Conservation (phyloP, 169 alveolate genomes). For the Perkinsus marinus region DNA sequence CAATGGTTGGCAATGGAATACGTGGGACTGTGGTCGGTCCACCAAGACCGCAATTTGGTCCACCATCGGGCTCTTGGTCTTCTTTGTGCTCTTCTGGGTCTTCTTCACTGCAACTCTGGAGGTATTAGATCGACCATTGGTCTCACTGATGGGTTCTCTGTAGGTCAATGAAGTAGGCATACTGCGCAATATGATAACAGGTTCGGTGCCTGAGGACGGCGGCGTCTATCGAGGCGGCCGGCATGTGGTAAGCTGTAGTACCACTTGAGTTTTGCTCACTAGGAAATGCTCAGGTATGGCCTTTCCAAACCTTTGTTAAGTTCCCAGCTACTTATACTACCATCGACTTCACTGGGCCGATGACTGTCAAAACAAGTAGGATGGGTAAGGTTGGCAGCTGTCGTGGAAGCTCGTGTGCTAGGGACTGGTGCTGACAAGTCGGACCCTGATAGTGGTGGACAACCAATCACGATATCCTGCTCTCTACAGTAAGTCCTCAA, state of each 20-base stretch:
- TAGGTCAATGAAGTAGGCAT: background rate
- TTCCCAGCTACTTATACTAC: background rate
- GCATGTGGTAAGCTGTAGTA: background rate
- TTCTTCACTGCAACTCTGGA: background rate
- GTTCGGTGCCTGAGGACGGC: background rate
- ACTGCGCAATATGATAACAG: background rate
- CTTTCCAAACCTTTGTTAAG: background rate
- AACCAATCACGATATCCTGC: background rate
- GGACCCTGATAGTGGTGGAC: conserved; percentile 5
- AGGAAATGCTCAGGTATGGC: background rate
- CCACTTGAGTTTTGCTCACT: background rate
- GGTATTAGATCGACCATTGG: no score
- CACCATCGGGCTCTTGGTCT: background rate
- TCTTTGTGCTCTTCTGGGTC: background rate
- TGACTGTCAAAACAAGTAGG: background rate
- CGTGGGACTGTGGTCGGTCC: background rate
- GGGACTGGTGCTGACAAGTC: background rate
- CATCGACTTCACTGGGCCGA: background rate
- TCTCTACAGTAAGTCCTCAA: background rate
- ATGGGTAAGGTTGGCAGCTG: background rate
- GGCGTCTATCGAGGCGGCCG: background rate
- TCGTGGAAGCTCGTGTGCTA: background rate
- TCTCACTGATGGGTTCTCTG: no score
- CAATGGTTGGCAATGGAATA: no score
- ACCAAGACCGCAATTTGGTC: background rate